A percentile compares a stretch with the other conserved stretches of the same genome.
Evolutionary conservation across 805 yeast genomes (phyloP).

Genomic region (Cyberlindnera meyerae): DNA sequence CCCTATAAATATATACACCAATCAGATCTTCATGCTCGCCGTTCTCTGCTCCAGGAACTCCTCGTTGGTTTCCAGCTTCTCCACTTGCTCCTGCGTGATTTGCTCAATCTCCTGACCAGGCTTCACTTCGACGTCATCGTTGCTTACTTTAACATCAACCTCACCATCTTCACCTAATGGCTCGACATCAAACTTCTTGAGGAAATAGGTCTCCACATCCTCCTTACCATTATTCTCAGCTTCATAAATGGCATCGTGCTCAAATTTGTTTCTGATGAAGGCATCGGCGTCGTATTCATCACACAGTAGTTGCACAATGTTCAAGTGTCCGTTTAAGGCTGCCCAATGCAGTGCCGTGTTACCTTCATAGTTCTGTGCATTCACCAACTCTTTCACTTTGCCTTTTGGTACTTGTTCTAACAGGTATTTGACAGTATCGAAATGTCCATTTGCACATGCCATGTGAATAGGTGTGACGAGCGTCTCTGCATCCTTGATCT

Average conservation of each 20-base stretch:
- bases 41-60: conserved; percentile 29
- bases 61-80: conserved; percentile 35
- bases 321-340: conserved; percentile 77
- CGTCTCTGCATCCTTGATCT: conserved; percentile 59
- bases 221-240: conserved; percentile 77
- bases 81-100: conserved; percentile 41
- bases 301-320: conserved; percentile 62
- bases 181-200: conserved; percentile 66
- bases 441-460: conserved; percentile 95
- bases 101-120: conserved; percentile 50
- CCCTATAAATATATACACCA: not conserved
- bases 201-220: conserved; percentile 72
- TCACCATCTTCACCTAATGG: conserved; percentile 50
- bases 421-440: conserved; percentile 58
- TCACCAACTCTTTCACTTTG: conserved; percentile 43
- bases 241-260: conserved; percentile 82
- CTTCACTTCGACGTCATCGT: conserved; percentile 34
- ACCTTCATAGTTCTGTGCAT: conserved; percentile 68
- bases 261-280: conserved; percentile 64
- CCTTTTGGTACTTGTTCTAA: conserved; percentile 42
- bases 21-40: conserved; percentile 9
- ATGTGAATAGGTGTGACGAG: conserved; percentile 80
- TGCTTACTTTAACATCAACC: conserved; percentile 23
- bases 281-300: conserved; percentile 79
- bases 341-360: conserved; percentile 98